Evolutionary conservation across 2,329 filamentous ascomycete genomes (phyloP).

Genomic region (Trichoderma semiorbis): DNA sequence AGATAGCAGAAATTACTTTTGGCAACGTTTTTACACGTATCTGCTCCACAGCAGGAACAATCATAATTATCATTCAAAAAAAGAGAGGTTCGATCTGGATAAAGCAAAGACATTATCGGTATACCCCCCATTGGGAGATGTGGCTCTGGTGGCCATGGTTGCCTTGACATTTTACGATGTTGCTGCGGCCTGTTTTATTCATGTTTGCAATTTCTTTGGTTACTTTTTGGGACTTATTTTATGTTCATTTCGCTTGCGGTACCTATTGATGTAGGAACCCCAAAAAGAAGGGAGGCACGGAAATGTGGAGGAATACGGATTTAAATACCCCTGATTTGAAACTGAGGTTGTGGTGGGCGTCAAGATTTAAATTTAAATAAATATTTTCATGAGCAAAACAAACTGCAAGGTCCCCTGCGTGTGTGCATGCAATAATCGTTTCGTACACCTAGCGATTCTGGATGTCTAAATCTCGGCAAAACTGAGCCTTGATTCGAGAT

Average conservation of each 20-base stretch:
- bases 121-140: background rate
- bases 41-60: slow-evolving; percentile 2
- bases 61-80: background rate
- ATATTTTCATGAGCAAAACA: background rate
- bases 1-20: slow-evolving; percentile 7
- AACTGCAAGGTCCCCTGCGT: background rate
- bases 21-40: background rate
- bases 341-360: background rate
- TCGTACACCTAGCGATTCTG: background rate
- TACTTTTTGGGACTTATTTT: background rate
- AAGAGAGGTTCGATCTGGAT: background rate
- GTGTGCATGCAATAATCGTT: no score
- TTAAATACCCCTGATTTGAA: background rate
- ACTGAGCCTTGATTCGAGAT: background rate
- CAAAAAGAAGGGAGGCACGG: background rate
- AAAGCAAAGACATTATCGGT: background rate
- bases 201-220: background rate
- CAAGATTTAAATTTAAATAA: background rate
- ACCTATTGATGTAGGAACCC: background rate
- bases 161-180: background rate
- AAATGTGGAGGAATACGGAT: slow-evolving; percentile 10
- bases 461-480: background rate
- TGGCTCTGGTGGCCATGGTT: background rate
- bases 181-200: background rate
- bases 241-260: slow-evolving; percentile 1